phyloP scores from a whole-genome alignment of 176 grass and related monocot species.

The Phoenix roebelenii region DNA sequence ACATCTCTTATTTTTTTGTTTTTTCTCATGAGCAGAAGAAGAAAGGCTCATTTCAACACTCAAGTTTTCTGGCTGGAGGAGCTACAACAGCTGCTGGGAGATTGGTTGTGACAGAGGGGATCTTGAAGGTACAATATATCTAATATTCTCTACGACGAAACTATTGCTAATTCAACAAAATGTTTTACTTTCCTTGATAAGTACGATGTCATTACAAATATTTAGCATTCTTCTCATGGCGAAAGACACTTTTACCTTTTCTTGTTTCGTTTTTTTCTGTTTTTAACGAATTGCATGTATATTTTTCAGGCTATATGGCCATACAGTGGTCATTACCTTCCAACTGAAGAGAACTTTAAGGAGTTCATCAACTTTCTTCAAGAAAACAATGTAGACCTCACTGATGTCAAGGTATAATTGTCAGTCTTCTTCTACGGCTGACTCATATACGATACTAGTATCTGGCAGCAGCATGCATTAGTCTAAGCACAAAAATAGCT shows the following conservation, averaged over 20 bases:
- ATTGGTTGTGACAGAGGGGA: conserved; percentile 79
- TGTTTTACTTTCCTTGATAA: no score
- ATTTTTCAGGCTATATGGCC: conserved; percentile 75
- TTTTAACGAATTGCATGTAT: conserved; percentile 9
- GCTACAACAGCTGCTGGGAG: conserved; percentile 76
- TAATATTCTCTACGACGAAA: no score
- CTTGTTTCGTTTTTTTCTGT: conserved; percentile 5
- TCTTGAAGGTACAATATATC: conserved; percentile 37
- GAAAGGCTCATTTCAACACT: conserved; percentile 94
- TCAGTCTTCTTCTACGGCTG: neutral
- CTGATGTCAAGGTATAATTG: conserved; percentile 48
- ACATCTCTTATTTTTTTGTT: neutral
- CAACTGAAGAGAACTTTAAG: conserved; percentile 76
- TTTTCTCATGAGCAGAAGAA: conserved; percentile 54
- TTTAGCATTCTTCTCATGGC: no score
- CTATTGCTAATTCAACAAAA: no score
- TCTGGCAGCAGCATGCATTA: no score
- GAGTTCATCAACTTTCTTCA: conserved; percentile 57
- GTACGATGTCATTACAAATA: no score
- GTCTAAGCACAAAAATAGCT: no score
- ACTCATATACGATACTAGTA: no score
- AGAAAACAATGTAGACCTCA: conserved; percentile 44
- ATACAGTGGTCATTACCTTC: conserved; percentile 87
- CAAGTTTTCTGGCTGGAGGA: conserved; percentile 73
- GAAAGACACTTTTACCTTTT: neutral